Percentiles rank a stretch among this genome's conserved stretches.
Evolutionary conservation across 306 rosid genomes (phyloP).

Genomic region (Trichosanthes truncata): DNA sequence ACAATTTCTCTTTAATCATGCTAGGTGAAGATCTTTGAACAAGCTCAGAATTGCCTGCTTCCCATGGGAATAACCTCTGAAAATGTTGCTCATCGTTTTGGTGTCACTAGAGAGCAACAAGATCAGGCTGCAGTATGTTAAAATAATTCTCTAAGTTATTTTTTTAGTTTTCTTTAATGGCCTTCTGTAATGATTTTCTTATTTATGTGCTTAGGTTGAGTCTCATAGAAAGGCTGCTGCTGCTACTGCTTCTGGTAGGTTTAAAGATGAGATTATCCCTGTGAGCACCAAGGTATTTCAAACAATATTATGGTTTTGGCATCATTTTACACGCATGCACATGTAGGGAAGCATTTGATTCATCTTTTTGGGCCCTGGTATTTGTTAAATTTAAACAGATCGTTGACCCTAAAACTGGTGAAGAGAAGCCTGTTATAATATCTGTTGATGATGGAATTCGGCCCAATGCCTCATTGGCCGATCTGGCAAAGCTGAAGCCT

Average conservation of each 20-base stretch:
- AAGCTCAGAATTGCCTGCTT: slow-evolving; percentile 88
- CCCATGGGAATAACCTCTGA: slow-evolving; percentile 96
- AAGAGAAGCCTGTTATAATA: slow-evolving; percentile 68
- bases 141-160: slow-evolving; percentile 15
- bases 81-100: slow-evolving; percentile 85
- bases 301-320: not conserved
- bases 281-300: slow-evolving; percentile 67
- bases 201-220: slow-evolving; percentile 51
- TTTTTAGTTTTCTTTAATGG: not conserved
- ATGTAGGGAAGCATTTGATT: not conserved
- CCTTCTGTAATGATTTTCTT: slow-evolving; percentile 3
- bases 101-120: slow-evolving; percentile 79
- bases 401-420: slow-evolving; percentile 83
- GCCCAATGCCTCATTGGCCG: slow-evolving; percentile 48
- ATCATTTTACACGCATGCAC: not conserved
- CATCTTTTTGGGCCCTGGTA: slow-evolving; percentile 6
- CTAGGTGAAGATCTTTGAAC: slow-evolving; percentile 63
- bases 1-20: slow-evolving; percentile 9
- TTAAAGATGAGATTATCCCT: slow-evolving; percentile 88
- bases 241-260: slow-evolving; percentile 88
- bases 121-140: slow-evolving; percentile 93
- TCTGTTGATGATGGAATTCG: slow-evolving; percentile 94
- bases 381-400: slow-evolving; percentile 30
- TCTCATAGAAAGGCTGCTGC: slow-evolving; percentile 92
- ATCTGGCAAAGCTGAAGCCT: slow-evolving; percentile 66